These are phyloP conservation scores for Pterocarpus santalinus DNA, from an alignment of 306 rosid genomes.

Conservation along the genomic window DNA sequence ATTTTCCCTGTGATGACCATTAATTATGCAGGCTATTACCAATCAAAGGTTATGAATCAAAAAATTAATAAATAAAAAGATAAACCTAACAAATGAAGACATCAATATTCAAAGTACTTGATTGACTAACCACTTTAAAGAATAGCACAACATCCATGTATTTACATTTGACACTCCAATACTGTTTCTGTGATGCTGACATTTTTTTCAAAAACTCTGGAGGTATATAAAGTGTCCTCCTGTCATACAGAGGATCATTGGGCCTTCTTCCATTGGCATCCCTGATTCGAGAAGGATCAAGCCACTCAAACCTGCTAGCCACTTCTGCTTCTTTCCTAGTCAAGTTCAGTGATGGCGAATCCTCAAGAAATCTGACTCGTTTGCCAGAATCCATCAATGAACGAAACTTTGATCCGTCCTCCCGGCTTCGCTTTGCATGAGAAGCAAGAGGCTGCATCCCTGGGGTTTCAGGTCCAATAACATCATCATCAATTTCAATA, in stretches of 20 bases:
- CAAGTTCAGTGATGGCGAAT: conserved; percentile 49
- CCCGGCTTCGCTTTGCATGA: conserved; percentile 69
- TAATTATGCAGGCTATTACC: conserved; percentile 28
- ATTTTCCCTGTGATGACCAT: conserved; percentile 75
- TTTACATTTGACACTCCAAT: conserved; percentile 91
- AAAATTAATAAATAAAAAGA: conserved; percentile 4
- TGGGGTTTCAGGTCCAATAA: conserved; percentile 84
- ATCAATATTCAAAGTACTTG: conserved; percentile 32
- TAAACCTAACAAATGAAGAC: background rate
- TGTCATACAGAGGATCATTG: conserved; percentile 72
- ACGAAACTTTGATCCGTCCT: conserved; percentile 53
- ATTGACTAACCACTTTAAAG: conserved; percentile 93
- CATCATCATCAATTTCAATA: conserved; percentile 54
- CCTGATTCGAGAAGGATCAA: conserved; percentile 77
- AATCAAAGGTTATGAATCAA: conserved; percentile 35
- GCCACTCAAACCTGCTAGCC: conserved; percentile 92
- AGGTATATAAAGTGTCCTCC: conserved; percentile 79
- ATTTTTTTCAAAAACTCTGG: conserved; percentile 77
- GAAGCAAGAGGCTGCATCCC: conserved; percentile 69
- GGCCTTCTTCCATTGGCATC: conserved; percentile 84
- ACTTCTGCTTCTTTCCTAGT: conserved; percentile 59
- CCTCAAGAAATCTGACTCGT: conserved; percentile 71
- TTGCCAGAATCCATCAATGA: conserved; percentile 65
- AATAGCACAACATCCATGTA: conserved; percentile 91
- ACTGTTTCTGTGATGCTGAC: conserved; percentile 95